phyloP scores from a whole-genome alignment of 2,329 filamentous ascomycete genomes.

The Pestalotiopsis sp. region DNA sequence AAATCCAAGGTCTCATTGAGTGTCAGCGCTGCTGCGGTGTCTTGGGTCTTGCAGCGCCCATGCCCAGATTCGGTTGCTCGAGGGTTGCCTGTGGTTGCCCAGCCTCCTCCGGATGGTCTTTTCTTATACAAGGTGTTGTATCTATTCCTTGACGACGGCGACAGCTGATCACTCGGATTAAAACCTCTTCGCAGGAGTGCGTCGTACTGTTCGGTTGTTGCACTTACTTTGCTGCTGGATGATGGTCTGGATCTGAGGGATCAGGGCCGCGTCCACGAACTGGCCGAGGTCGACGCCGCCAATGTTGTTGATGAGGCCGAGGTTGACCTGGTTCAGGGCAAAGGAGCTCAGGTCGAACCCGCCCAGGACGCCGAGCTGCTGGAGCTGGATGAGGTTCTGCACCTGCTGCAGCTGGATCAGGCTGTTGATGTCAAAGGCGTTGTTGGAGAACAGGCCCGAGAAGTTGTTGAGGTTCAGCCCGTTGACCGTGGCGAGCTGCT shows the following conservation, averaged over 20 bases:
- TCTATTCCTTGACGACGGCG: constrained; percentile 1
- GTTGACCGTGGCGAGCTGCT: constrained; percentile 41
- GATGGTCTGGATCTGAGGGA: constrained; percentile 34
- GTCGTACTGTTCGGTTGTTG: background rate
- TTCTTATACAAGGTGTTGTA: background rate
- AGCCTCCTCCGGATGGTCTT: background rate
- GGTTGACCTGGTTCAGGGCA: constrained; percentile 41
- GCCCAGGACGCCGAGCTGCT: constrained; percentile 43
- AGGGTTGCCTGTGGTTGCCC: background rate
- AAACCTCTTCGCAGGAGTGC: background rate
- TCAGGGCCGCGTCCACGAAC: constrained; percentile 30
- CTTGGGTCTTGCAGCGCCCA: too few relatives aligned
- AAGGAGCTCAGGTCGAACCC: constrained; percentile 48
- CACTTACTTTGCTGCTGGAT: constrained; percentile 24
- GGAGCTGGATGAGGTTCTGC: constrained; percentile 35
- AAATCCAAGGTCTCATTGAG: background rate
- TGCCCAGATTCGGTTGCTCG: background rate
- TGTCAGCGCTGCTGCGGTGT: too few relatives aligned
- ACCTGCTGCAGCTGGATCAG: constrained; percentile 43
- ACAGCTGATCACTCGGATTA: background rate
- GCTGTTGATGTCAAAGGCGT: constrained; percentile 49
- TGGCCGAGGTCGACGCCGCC: constrained; percentile 34
- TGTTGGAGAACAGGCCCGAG: constrained; percentile 43
- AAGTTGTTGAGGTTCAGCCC: constrained; percentile 36
- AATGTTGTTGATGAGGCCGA: constrained; percentile 42